Evolutionary conservation across 805 yeast species (phyloP), one percentile per base, ranked within the genome.

Genomic region (Cyberlindnera veronae): DNA sequence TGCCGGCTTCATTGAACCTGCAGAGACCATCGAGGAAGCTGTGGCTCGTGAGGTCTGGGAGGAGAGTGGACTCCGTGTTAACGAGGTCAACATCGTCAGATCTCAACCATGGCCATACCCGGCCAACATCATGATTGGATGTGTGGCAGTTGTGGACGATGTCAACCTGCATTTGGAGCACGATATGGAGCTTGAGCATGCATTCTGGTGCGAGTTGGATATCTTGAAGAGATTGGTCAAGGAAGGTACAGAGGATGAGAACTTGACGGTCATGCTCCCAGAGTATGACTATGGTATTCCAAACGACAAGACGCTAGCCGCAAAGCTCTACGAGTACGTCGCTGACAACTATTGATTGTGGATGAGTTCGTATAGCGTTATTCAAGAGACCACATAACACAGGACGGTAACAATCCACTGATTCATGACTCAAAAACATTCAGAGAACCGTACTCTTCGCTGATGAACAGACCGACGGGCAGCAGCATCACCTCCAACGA

Each of bases 101-200:
- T 77, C 93, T 10, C 98, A 91, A 65, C 98, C 98, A 5, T 91
- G 98, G 98, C 98, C 98, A n/a, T 91, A 79, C 62, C 98, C 98
- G 1, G 87, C 85, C 1, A 88, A 83, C 58, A 67, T 91, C 50
- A 91, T 91, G 98, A 72, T 91, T 49, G 98, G 97, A 6, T 90
- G 97, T 62, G 64, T 78, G 22, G 93, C 87, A 7, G 80, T 80
- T 3, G 77, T 79, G 49, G 75, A 81, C 42, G 82, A 82, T 6
- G 63, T 55, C 5, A 77, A 78, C 49, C 13, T 37, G 19, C 15
- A 79, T 86, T 46, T 68, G 79, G 54, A 67, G 85, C 85, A 88
- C 57, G 98, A 91, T 60, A 76, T 81, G 32, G 98, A 91, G 62
- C 66, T 91, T 42, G 77, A 71, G 22, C 95, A 87, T 51, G 95